A percentile compares a stretch with the other conserved stretches of the same genome.
Conservation (phyloP, 2,329 filamentous ascomycete species). For the Colletotrichum higginsianum region DNA sequence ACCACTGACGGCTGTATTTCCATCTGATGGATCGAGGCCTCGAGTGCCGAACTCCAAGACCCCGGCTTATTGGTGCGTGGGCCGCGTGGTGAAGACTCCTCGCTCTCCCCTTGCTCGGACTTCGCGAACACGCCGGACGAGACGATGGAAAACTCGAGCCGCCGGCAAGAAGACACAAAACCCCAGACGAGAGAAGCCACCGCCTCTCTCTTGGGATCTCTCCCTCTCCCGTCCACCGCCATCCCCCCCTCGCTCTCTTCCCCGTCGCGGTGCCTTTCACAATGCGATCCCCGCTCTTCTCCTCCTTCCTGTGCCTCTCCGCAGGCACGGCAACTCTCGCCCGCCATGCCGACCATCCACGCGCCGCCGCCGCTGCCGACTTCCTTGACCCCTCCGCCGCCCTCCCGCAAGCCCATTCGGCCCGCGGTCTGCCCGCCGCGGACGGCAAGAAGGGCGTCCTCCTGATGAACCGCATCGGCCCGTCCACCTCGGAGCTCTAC, state of each 20-base stretch:
- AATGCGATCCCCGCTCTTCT: constrained; percentile 32
- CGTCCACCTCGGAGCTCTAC: constrained; percentile 29
- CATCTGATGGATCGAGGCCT: neutral
- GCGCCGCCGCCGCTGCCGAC: neutral
- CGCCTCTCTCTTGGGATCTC: neutral
- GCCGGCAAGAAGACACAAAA: neutral
- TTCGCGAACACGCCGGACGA: neutral
- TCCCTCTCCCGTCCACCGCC: neutral
- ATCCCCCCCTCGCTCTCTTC: neutral
- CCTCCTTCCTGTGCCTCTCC: constrained; percentile 13
- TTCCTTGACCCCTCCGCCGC: neutral
- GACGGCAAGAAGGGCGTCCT: constrained; percentile 37
- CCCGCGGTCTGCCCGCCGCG: constrained; percentile 28
- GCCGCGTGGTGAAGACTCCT: neutral
- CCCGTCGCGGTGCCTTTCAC: neutral
- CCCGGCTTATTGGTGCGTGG: neutral
- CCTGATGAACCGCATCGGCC: constrained; percentile 35
- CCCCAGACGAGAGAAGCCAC: constrained; percentile 11
- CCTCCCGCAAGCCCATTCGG: constrained; percentile 29
- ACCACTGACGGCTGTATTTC: neutral
- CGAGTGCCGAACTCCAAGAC: constrained; percentile 3
- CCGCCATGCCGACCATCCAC: constrained; percentile 32
- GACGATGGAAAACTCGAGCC: neutral
- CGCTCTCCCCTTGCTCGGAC: neutral
- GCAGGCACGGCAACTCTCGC: constrained; percentile 15